A percentile compares a stretch with the other conserved stretches of the same genome.
These are phyloP conservation scores for Penicillium crustosum DNA, from an alignment of 2,329 filamentous ascomycete genomes.

Conservation along the genomic window DNA sequence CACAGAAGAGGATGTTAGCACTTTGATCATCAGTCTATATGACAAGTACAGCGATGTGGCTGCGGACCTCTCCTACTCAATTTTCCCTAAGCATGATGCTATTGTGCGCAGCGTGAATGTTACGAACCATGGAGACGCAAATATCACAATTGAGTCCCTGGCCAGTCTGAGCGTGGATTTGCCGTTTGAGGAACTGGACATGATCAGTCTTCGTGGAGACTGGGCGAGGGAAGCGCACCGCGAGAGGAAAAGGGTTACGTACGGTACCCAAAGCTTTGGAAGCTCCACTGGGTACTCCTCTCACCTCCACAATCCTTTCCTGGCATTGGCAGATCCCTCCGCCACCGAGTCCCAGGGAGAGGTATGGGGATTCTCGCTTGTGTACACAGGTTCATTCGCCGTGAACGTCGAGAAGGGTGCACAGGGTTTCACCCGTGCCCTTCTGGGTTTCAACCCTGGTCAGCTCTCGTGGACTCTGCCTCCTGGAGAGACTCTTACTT, in stretches of 20 bases:
- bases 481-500: conserved; percentile 58
- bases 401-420: conserved; percentile 63
- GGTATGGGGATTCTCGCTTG: conserved; percentile 64
- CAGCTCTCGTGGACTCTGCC: conserved; percentile 60
- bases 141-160: conserved; percentile 57
- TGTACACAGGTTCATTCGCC: conserved; percentile 64
- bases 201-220: conserved; percentile 63
- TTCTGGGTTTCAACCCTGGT: conserved; percentile 61
- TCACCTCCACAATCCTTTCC: conserved; percentile 65
- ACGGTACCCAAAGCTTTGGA: conserved; percentile 57
- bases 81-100: conserved; percentile 63
- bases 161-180: conserved; percentile 63
- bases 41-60: conserved; percentile 60
- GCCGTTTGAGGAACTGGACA: conserved; percentile 60
- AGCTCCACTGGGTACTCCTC: conserved; percentile 63
- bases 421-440: conserved; percentile 60
- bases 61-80: conserved; percentile 61
- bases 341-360: conserved; percentile 63
- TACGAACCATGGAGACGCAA: conserved; percentile 56
- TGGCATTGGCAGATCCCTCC: conserved; percentile 55
- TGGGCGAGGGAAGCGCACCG: conserved; percentile 61
- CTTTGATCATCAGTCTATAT: conserved; percentile 57
- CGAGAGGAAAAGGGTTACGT: conserved; percentile 56
- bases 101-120: conserved; percentile 62
- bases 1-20: conserved; percentile 56